Base-by-base conservation (phyloP, 1,139 yeast genomes). In the Taphrina flavorubra region DNA sequence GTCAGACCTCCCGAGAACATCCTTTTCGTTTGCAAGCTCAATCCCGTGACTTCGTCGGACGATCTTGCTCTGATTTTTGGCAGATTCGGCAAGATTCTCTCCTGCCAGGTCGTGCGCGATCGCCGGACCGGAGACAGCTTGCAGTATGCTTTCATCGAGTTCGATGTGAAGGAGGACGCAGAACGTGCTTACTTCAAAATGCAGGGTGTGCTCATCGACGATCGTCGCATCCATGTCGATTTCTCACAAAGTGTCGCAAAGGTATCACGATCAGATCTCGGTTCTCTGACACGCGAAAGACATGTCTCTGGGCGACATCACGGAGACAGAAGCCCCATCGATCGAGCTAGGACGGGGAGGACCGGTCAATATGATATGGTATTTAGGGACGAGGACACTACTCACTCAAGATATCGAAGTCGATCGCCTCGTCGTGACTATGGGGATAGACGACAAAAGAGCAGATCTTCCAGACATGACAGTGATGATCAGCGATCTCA, bases 61-160 rank as follows among this genome's bases (percentile, higher is more conserved):
- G 88, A 87, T 65, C 76, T 87, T 46, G 79, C 80, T 59, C 76
- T 70, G 25, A 70, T 70, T 18, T 70, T 70, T 37, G 65, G 84
- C 18, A 78, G 89, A 69, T 87, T 87, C 76, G 92, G 92, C 0
- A 73, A 77, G 6, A 84, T 87, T 18, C 70, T 76, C 0, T 79
- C 83, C 1, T 82, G 86, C 70, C 86, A 86, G 65, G 78, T 87
- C 11, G 78, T 85, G 10, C 76, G 79, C 44, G 87, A 86, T 70
- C 77, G 76, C 42, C 78, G 76, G 2, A 81, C 86, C 0, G 83
- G 84, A 0, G 82, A 81, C 40, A 84, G 87, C 1, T 74, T 85
- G 57, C 82, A 85, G 70, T 87, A 86, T 72, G 92, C 87, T 1
- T 87, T 87, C 71, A 83, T 87, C 36, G 89, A 87, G 73, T 87